Base-by-base conservation (phyloP, 129 eudicot genomes). In the Lactuca saligna region DNA sequence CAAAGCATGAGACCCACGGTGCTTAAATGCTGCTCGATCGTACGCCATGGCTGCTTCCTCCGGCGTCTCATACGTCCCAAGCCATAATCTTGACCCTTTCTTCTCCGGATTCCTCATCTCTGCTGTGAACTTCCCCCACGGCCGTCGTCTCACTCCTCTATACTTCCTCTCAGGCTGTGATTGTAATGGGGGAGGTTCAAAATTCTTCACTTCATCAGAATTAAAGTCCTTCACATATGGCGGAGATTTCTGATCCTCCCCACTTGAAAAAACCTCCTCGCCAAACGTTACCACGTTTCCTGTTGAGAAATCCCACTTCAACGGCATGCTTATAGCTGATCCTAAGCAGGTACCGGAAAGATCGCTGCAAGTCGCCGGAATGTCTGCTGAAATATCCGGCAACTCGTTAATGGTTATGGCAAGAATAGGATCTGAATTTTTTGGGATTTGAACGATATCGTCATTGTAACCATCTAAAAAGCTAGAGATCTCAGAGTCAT, bases 1-100 rank as follows among this genome's bases (percentile, higher is more conserved):
- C 58, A 70, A 58, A 15, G 75, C 75, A 46, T 59, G 75, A 33
- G 67, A 70, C 7, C 76, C 76, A 33, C 68, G 76, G 53, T 60
- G 66, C 32, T 70, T 70, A 70, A 70, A 70, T 0, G 75, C 75
- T 0, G 75, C 75, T 58, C 66, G 57, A 59, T 70, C 75, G 7
- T 70, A 70, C 0, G 75, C 75, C 75, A 70, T 31, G 6, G 75
- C 75, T 2, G 75, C 75, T 46, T 70, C 66, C 58, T 70, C 75
- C 3, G 66, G 58, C 1, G 75, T 70, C 14, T 70, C 66, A 14
- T 58, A 70, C 1, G 75, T 70, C 42, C 75, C 75, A 8, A 70
- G 75, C 75, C 75, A 70, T 33, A 70, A 48, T 32, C 75, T 58
- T 10, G 75, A 57, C 9, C 75, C 66, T 70, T 25, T 25, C 29